A percentile compares a stretch with the other conserved stretches of the same genome.
phyloP scores from a whole-genome alignment of 352 stramenopile genomes.

The Hyphochytrium catenoides region DNA sequence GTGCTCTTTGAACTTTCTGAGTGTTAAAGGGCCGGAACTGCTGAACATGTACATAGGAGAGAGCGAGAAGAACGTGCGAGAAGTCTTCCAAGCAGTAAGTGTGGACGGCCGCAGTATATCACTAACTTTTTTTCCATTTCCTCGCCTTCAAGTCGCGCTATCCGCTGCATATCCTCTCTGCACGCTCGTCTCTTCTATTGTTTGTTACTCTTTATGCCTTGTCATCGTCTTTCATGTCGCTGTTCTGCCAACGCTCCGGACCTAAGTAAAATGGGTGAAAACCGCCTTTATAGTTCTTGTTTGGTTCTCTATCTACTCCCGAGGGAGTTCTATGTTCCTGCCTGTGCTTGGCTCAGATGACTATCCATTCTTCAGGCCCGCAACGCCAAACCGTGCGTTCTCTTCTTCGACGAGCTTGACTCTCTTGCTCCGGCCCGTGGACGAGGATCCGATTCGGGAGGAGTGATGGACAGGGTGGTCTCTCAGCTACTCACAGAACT shows the following conservation, averaged over 20 bases:
- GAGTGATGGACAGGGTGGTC: constrained; percentile 88
- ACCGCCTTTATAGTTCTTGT: too few relatives aligned
- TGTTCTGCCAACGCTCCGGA: too few relatives aligned
- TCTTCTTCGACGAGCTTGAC: constrained; percentile 84
- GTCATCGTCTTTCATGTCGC: too few relatives aligned
- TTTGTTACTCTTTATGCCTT: too few relatives aligned
- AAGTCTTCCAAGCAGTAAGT: constrained; percentile 63
- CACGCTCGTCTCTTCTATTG: too few relatives aligned
- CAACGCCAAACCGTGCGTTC: constrained; percentile 49
- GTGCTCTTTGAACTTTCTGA: constrained; percentile 85
- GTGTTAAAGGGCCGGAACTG: constrained; percentile 82
- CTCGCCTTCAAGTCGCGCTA: too few relatives aligned
- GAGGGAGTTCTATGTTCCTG: background rate
- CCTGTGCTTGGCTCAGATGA: too few relatives aligned
- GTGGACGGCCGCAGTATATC: constrained; percentile 7
- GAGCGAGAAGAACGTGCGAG: constrained; percentile 83
- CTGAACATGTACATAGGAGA: constrained; percentile 96
- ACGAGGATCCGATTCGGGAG: constrained; percentile 49
- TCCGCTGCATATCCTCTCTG: too few relatives aligned
- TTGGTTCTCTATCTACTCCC: background rate
- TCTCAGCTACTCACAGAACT: constrained; percentile 87
- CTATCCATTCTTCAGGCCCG: too few relatives aligned
- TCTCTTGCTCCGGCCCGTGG: constrained; percentile 65
- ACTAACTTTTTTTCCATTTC: background rate
- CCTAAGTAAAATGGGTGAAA: too few relatives aligned